phyloP scores from a whole-genome alignment of 2,329 filamentous ascomycete species.

The Penicillium hordei region DNA sequence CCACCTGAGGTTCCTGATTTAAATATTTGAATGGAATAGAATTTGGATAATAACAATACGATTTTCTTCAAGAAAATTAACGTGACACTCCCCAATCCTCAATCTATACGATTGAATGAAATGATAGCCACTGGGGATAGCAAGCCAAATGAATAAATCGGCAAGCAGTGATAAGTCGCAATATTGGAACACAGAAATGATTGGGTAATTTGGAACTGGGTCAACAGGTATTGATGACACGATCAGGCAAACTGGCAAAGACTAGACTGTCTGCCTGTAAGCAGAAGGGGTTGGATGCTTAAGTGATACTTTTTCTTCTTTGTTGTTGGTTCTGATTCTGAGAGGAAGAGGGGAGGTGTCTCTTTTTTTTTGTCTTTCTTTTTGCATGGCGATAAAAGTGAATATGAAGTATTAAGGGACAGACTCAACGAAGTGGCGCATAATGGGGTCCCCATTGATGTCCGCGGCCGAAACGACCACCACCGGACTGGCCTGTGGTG shows the following conservation, averaged over 20 bases:
- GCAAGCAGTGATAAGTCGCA: conserved; percentile 11
- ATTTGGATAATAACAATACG: conserved; percentile 17
- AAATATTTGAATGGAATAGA: conserved; percentile 3
- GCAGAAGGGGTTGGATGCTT: neutral
- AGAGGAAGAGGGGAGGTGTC: neutral
- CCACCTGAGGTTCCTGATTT: neutral
- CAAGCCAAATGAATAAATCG: conserved; percentile 23
- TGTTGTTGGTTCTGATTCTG: neutral
- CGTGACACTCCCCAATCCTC: conserved; percentile 7
- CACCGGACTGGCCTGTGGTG: conserved; percentile 40
- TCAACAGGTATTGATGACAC: conserved; percentile 2
- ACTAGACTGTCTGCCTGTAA: neutral
- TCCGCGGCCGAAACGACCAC: conserved; percentile 37
- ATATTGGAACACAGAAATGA: conserved; percentile 13
- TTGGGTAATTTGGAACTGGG: neutral
- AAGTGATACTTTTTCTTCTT: neutral
- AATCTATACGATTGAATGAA: conserved; percentile 3
- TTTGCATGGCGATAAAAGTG: neutral
- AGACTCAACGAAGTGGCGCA: conserved; percentile 37
- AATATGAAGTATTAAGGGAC: neutral
- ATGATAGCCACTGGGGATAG: conserved; percentile 10
- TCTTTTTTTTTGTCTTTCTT: neutral
- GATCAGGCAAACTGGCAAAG: neutral
- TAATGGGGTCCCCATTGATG: conserved; percentile 41
- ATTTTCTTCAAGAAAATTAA: conserved; percentile 5